phyloP scores from a whole-genome alignment of 2,329 filamentous ascomycete species.

The Chaetomiaceae sp. region DNA sequence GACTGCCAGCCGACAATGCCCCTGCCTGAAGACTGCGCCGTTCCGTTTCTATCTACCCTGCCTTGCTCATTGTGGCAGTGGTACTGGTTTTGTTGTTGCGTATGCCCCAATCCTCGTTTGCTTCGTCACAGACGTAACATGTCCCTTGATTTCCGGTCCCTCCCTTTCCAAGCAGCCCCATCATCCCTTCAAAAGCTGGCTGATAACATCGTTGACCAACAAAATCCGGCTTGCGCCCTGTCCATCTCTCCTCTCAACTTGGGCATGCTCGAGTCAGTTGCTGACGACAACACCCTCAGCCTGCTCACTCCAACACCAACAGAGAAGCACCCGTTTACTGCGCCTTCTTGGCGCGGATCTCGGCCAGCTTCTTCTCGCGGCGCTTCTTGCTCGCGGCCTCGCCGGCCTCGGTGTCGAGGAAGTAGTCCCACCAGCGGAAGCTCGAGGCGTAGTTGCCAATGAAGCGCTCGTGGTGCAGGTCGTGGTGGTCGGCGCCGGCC shows the following conservation, averaged over 20 bases:
- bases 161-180: background rate
- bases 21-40: background rate
- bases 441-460: constrained; percentile 97
- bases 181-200: background rate
- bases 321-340: constrained; percentile 44
- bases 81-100: background rate
- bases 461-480: constrained; percentile 96
- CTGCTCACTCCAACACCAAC: background rate
- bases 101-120: background rate
- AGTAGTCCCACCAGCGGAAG: constrained; percentile 98
- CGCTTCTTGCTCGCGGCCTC: constrained; percentile 80
- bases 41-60: background rate
- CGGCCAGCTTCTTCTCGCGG: constrained; percentile 68
- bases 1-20: constrained; percentile 4
- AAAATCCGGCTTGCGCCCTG: background rate
- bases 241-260: background rate
- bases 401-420: constrained; percentile 88
- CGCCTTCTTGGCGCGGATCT: constrained; percentile 63
- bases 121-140: constrained; percentile 21
- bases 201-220: background rate
- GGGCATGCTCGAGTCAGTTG: background rate
- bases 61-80: background rate
- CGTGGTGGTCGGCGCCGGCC: constrained; percentile 95
- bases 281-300: background rate
- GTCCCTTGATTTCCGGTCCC: background rate